Base-by-base conservation (phyloP, 2,329 filamentous ascomycete species). In the Rhynchosporium graminicola region DNA sequence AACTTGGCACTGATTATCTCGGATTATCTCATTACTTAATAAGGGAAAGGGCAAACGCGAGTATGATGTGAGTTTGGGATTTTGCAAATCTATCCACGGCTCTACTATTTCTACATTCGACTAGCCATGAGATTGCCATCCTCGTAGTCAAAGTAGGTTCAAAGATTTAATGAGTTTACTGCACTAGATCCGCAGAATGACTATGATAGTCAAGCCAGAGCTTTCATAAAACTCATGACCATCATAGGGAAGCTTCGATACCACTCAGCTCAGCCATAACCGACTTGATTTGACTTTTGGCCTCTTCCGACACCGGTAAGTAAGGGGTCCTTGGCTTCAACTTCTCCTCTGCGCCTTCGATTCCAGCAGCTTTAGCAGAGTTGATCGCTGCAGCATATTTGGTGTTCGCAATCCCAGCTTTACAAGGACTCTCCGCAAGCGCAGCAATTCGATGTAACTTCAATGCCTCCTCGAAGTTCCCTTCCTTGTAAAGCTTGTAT, bases 351-450 rank as follows among this genome's bases (percentile, higher is more conserved):
- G 82, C 81, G 28, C 77, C 78, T 59, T 80, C 77, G 60, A 85
- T 81, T 0, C 80, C 82, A 15, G 82, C 81, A 59, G 72, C 72
- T 59, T 72, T 76, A 4, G 82, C 83, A 59, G 79, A 80, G 59
- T 77, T 81, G 48, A 82, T 72, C 15, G 79, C 76, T 2, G 80
- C 80, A 0, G 80, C 83, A 73, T 82, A 84, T 71, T 85, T 85
- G 2, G 79, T 81, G 36, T 75, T 76, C 12, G 80, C 81, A 69
- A 85, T 83, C 0, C 83, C 82, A 28, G 77, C 77, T 70, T 85
- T 85, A 58, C 78, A 79, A 2, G 79, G 77, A 31, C 74, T 78
- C 67, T 85, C 83, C 1, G 82, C 82, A 60, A 84, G 68, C 4
- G 82, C 81, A 3, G 81, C 79, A 67, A 77, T 79, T 55, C 75